Evolutionary conservation across 2,329 filamentous ascomycete genomes (phyloP), one percentile per base, ranked within the genome.

Genomic region (Arachnomyces sp.): DNA sequence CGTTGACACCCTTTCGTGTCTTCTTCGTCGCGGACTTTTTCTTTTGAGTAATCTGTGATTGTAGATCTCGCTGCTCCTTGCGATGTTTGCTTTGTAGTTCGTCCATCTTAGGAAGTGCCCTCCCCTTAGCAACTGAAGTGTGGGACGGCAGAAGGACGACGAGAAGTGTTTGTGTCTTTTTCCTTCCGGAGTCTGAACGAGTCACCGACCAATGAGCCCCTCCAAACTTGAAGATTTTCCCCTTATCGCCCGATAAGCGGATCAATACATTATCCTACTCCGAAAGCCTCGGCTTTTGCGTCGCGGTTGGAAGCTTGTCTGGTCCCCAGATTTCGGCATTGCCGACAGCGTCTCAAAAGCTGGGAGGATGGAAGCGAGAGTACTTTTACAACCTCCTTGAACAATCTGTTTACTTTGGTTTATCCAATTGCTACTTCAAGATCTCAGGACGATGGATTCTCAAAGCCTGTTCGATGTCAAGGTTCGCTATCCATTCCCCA

Each of bases 1-100:
- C 77, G 47, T 79, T 79, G 31, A 90, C 71, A 18, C 81, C 80
- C 59, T 82, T 79, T 36, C 77, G 71, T 7, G 77, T 79, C 62
- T 80, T 81, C 67, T 96, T 98, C 34, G 83, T 93, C 12, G 92
- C 89, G 51, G 84, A 82, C 71, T 95, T 96, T 73, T 95, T 98
- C 74, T 95, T 96, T 66, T 83, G 88, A 4, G 86, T 95, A 56
- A 93, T 80, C 44, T 82, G 81, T 37, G 79, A 76, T 61, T 94
- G 85, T 17, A 98, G 73, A 45, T 96, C 90, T 52, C 81, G 82
- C 60, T 84, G 80, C 66, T 98, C 90, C 63, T 86, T 92, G 54
- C 86, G 81, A 61, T 98, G 92, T 34, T 81, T 82, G 29, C 79
- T 70, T 53, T 86, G 81, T 41, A 92, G 67, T 46, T 84, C 80